Evolutionary conservation across 2,329 filamentous ascomycete genomes (phyloP).

Genomic region (Xenosphaeropsis pyriputrescens): DNA sequence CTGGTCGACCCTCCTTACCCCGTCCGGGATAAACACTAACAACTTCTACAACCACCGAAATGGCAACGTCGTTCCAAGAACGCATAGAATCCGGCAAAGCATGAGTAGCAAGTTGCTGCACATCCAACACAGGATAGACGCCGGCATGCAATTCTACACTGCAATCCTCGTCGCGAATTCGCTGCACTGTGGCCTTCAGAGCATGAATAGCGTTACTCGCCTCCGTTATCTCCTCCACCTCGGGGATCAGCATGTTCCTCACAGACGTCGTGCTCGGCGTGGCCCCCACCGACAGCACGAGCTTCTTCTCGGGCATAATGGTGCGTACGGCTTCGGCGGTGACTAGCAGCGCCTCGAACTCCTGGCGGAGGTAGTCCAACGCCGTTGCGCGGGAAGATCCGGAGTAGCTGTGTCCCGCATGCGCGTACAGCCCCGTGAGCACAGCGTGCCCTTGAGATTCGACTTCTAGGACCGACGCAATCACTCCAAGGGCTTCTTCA

Average conservation of each 20-base stretch:
- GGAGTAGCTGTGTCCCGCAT: slow-evolving; percentile 59
- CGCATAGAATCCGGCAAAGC: slow-evolving; percentile 24
- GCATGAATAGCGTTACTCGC: slow-evolving; percentile 18
- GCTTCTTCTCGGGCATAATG: slow-evolving; percentile 6
- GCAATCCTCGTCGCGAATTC: slow-evolving; percentile 23
- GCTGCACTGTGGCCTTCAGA: slow-evolving; percentile 24
- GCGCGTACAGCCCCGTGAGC: slow-evolving; percentile 55
- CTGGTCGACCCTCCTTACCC: slow-evolving; percentile 29
- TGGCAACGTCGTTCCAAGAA: slow-evolving; percentile 36
- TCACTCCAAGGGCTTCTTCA: slow-evolving; percentile 26
- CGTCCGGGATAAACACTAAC: slow-evolving; percentile 51
- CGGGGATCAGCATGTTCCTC: slow-evolving; percentile 34
- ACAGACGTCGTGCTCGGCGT: slow-evolving; percentile 59
- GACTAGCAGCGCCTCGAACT: slow-evolving; percentile 37
- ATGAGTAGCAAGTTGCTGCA: slow-evolving; percentile 66
- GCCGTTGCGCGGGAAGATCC: slow-evolving; percentile 39
- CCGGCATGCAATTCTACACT: slow-evolving; percentile 60
- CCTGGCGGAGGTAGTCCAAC: slow-evolving; percentile 39
- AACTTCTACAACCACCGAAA: slow-evolving; percentile 59
- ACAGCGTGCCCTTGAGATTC: slow-evolving; percentile 21
- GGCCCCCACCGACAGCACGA: slow-evolving; percentile 57
- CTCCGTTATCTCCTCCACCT: slow-evolving; percentile 9
- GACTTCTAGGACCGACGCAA: slow-evolving; percentile 27
- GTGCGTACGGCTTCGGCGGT: slow-evolving; percentile 24
- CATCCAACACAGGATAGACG: slow-evolving; percentile 61